Percentiles rank a stretch among this genome's conserved stretches.
Evolutionary conservation across 345 rosid genomes (phyloP).

Genomic region (Citropsis articulata): DNA sequence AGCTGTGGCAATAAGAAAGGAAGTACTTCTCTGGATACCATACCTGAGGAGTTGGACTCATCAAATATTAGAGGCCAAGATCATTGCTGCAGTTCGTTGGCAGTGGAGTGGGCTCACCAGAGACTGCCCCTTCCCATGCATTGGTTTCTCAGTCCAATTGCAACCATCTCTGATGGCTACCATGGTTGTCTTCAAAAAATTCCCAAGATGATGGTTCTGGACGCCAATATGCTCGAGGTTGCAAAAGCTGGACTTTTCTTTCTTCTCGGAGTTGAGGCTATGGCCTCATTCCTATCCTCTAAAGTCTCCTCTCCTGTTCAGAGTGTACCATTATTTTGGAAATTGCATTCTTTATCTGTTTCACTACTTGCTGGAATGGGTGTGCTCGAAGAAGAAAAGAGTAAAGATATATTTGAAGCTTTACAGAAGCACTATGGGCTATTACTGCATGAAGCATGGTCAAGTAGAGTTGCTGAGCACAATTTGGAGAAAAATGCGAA

Average conservation of each 20-base stretch:
- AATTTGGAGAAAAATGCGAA: slow-evolving; percentile 4
- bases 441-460: slow-evolving; percentile 50
- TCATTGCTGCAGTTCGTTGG: slow-evolving; percentile 26
- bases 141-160: slow-evolving; percentile 90
- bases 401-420: slow-evolving; percentile 52
- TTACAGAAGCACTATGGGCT: slow-evolving; percentile 77
- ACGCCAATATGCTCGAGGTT: slow-evolving; percentile 39
- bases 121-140: slow-evolving; percentile 80
- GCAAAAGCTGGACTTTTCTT: slow-evolving; percentile 81
- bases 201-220: slow-evolving; percentile 22
- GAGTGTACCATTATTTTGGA: slow-evolving; percentile 71
- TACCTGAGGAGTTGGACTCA: slow-evolving; percentile 63
- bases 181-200: slow-evolving; percentile 25
- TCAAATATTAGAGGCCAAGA: slow-evolving; percentile 37
- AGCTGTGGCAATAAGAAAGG: slow-evolving; percentile 25
- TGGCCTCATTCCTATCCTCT: slow-evolving; percentile 36
- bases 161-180: slow-evolving; percentile 41
- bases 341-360: slow-evolving; percentile 77
- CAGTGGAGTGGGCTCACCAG: slow-evolving; percentile 79
- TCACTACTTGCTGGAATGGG: slow-evolving; percentile 68
- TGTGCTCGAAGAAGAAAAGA: slow-evolving; percentile 66
- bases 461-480: slow-evolving; percentile 9
- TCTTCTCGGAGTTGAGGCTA: slow-evolving; percentile 71
- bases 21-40: slow-evolving; percentile 54
- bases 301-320: slow-evolving; percentile 44